Evolutionary conservation across 2,329 filamentous ascomycete species (phyloP), one percentile per base, ranked within the genome.

Genomic region (Paracoccidioides lutzii): DNA sequence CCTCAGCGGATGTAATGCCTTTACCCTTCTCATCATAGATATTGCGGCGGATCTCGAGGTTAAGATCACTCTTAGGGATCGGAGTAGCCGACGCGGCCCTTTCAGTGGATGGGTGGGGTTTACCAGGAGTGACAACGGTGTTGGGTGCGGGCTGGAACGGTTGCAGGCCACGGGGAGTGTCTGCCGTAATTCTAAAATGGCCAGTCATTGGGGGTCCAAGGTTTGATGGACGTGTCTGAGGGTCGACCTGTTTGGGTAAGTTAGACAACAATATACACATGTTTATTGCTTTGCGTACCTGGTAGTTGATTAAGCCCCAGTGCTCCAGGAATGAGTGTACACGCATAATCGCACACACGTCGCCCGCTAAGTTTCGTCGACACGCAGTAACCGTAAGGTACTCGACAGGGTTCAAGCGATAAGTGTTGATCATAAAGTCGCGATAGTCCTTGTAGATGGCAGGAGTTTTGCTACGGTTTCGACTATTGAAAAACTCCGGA

Each of bases 371-470:
- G 70, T 98, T 98, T 62, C 93, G 82, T 60, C 93, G 81, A 69
- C 93, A 98, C 52, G 93, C 93, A 9, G 93, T 98, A 55, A 98
- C 91, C 4, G 93, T 98, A 55, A 98, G 79, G 67, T 98, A 98
- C 71, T 98, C 93, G 54, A 90, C 81, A 4, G 93, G 93, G 68
- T 97, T 98, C 56, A 98, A 76, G 41, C 93, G 85, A 73, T 98
- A 98, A 12, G 93, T 97, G 75, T 98, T 98, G 75, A 98, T 90
- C 93, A 98, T 98, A 69, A 98, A 98, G 68, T 98, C 93, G 63
- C 93, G 85, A 73, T 98, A 98, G 69, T 98, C 93, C 73, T 97
- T 97, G 77, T 98, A 98, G 28, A 97, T 88, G 51, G 90, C 85
- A 0, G 90, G 87, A 0, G 93, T 98, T 76, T 98, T 98, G 82